Evolutionary conservation across 768 basidiomycete species (phyloP), one percentile per base, ranked within the genome.

Genomic region (Neoboletus brunneissimus): DNA sequence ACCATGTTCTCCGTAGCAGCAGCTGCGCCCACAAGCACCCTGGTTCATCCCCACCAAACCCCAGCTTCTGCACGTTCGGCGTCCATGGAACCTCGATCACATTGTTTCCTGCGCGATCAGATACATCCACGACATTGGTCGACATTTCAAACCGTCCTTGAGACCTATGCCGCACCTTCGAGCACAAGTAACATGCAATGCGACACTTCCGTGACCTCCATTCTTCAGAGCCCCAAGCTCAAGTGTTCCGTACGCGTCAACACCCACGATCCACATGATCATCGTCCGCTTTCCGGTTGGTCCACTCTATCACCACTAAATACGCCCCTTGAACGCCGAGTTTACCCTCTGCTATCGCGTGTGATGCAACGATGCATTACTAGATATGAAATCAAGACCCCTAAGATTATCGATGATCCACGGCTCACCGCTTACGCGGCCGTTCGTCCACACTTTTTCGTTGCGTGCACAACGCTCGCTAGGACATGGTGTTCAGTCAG

Each of bases 321-420:
- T 41, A 41, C 54, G 34, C 53, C 62, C 46, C 55, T 55, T 15
- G 27, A 43, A 51, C 49, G n/a, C 53, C 57, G 22, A 55, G 32
- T 18, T 41, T 53, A 34, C 55, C 45, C 20, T 62, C 56, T 67
- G 55, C 31, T 2, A 47, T 57, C 50, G 58, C 61, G 50, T 59
- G 58, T 48, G 45, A 56, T 15, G 41, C 64, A 55, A 57, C 59
- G 52, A 53, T 67, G 61, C 60, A 56, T 57, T 20, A 27, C 57
- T 42, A 49, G 63, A 69, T 70, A 70, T 69, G 67, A 69, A 68
- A 65, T 67, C 58, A 53, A 41, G 40, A 12, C 64, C 50, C 66
- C 61, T 63, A 64, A 56, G 59, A 62, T 65, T 56, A 63, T 68
- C 68, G 63, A 61, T 68, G 37, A 15, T 22, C 37, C 48, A 31